Conservation (phyloP, 2,329 filamentous ascomycete genomes). For the Cladorrhinum sp. region DNA sequence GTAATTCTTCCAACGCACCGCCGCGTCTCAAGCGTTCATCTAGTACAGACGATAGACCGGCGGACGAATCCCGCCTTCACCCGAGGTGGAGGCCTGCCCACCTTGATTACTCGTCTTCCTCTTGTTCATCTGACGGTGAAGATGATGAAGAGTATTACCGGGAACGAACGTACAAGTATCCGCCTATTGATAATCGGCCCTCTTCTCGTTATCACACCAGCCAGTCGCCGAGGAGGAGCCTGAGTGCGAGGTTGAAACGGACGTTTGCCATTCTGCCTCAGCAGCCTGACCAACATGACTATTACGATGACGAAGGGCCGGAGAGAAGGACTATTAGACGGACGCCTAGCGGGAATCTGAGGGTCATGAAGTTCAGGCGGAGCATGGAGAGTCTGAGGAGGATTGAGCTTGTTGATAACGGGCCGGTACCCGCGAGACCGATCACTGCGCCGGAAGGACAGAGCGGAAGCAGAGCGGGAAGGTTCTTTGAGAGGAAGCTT, state of each 20-base stretch:
- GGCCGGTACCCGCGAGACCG: slow-evolving; percentile 8
- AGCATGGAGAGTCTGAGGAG: slow-evolving; percentile 45
- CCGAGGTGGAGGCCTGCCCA: slow-evolving; percentile 60
- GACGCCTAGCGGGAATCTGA: slow-evolving; percentile 57
- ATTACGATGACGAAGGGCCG: slow-evolving; percentile 31
- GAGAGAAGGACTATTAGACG: slow-evolving; percentile 57
- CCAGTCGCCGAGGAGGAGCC: slow-evolving; percentile 39
- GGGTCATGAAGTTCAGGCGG: slow-evolving; percentile 53
- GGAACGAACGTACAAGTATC: slow-evolving; percentile 44
- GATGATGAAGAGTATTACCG: slow-evolving; percentile 35
- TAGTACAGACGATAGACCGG: slow-evolving; percentile 43
- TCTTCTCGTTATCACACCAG: neutral
- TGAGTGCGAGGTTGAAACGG: slow-evolving; percentile 53
- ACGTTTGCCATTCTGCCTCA: slow-evolving; percentile 59
- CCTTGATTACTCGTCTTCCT: slow-evolving; percentile 33
- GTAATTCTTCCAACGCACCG: slow-evolving; percentile 16
- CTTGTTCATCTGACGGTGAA: slow-evolving; percentile 21
- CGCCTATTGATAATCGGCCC: slow-evolving; percentile 49
- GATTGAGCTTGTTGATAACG: slow-evolving; percentile 9
- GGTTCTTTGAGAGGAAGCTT: neutral
- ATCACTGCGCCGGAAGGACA: neutral
- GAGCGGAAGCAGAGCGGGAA: neutral
- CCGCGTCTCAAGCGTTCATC: slow-evolving; percentile 37
- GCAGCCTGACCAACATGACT: slow-evolving; percentile 37
- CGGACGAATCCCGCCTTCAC: slow-evolving; percentile 55